phyloP scores from a whole-genome alignment of 2,329 filamentous ascomycete genomes.

The Colletotrichum orbiculare region DNA sequence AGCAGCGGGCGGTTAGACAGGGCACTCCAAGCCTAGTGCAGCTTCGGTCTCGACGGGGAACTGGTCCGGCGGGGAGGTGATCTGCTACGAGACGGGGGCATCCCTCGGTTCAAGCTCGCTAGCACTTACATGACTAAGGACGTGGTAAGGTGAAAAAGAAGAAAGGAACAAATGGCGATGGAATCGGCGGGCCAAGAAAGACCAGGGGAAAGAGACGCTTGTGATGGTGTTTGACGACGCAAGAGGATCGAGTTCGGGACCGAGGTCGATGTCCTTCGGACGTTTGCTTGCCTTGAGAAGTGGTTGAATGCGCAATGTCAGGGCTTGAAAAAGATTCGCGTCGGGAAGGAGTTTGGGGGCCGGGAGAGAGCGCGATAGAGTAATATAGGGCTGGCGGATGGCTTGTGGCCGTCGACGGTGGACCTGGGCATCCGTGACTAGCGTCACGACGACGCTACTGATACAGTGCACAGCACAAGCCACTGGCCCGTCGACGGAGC shows the following conservation, averaged over 20 bases:
- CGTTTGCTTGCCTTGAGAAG: background rate
- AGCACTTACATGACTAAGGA: slow-evolving; percentile 27
- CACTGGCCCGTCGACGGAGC: slow-evolving; percentile 20
- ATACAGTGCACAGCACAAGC: slow-evolving; percentile 6
- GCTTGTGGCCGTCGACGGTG: slow-evolving; percentile 14
- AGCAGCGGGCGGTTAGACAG: slow-evolving; percentile 32
- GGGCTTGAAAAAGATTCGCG: slow-evolving; percentile 12
- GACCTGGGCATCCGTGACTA: slow-evolving; percentile 28
- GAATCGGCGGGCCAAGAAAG: background rate
- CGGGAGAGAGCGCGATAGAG: slow-evolving; percentile 23
- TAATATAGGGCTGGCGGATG: slow-evolving; percentile 36
- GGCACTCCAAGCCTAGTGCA: slow-evolving; percentile 22
- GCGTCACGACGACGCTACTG: slow-evolving; percentile 6
- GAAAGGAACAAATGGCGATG: slow-evolving; percentile 19
- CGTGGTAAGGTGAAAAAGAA: slow-evolving; percentile 12
- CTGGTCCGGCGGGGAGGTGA: slow-evolving; percentile 19
- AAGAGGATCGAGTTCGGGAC: too few species aligned
- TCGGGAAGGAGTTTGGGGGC: slow-evolving; percentile 31
- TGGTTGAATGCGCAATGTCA: slow-evolving; percentile 15
- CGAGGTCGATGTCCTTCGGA: background rate
- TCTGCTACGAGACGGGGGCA: slow-evolving; percentile 24
- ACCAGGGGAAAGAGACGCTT: background rate
- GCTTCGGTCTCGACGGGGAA: slow-evolving; percentile 22
- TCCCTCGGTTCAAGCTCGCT: slow-evolving; percentile 20
- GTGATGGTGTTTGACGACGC: too few species aligned